phyloP scores from a whole-genome alignment of 257 asterid species.

The Solanum raphanifolium region DNA sequence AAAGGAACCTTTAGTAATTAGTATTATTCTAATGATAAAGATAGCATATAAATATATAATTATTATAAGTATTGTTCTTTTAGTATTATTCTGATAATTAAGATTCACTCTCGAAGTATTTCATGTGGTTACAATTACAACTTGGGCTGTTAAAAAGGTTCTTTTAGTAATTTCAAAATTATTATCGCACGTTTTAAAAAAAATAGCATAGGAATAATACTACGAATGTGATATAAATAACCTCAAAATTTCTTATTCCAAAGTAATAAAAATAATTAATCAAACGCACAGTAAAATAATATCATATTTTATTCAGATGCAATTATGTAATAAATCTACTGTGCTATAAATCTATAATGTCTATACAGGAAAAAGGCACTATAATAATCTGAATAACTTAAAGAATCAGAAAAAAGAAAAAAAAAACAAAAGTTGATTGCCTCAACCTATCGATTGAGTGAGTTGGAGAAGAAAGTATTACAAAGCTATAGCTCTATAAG shows the following conservation, averaged over 20 bases:
- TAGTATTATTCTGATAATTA: too few species aligned
- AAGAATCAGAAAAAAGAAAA: not conserved
- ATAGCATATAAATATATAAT: not conserved
- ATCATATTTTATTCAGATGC: not conserved
- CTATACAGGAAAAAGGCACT: not conserved
- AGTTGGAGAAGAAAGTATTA: not conserved
- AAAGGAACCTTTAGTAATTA: not conserved
- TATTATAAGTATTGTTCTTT: too few species aligned
- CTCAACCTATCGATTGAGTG: too few species aligned
- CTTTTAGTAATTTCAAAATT: not conserved
- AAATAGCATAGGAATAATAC: not conserved
- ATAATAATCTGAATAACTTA: not conserved
- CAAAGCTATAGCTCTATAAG: too few species aligned
- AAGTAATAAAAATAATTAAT: not conserved
- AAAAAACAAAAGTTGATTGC: too few species aligned
- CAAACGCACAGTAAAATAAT: not conserved
- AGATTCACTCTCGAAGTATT: too few species aligned
- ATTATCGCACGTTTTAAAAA: not conserved
- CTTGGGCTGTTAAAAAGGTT: not conserved
- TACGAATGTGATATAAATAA: not conserved
- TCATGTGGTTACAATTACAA: not conserved
- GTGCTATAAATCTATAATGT: not conserved
- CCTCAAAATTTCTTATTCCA: not conserved
- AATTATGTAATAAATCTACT: not conserved
- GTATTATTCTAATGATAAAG: not conserved